Evolutionary conservation across 164 flowering plant genomes (phyloP).

Genomic region (Platanus orientalis): DNA sequence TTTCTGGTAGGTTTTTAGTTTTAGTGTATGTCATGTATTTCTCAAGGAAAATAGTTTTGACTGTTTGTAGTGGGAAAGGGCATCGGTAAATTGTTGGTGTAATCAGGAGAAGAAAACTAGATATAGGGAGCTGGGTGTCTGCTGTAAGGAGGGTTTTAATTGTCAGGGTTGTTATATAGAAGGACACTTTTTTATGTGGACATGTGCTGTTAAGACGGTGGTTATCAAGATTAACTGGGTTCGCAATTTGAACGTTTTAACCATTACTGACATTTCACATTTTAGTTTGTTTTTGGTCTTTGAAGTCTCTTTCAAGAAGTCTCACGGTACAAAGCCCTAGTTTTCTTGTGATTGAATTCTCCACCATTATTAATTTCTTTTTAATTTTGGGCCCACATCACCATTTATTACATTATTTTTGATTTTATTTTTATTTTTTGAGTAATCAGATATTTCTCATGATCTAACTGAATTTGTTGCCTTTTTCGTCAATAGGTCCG

Average conservation of each 20-base stretch:
- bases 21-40: not conserved
- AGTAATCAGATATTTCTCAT: slow-evolving; percentile 56
- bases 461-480: slow-evolving; percentile 42
- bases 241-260: slow-evolving; percentile 11
- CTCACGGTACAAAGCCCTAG: slow-evolving; percentile 26
- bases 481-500: slow-evolving; percentile 49
- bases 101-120: not conserved
- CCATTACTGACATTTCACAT: slow-evolving; percentile 12
- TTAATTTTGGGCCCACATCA: slow-evolving; percentile 9
- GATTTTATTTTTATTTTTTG: too few relatives aligned
- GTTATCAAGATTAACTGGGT: not conserved
- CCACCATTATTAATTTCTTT: slow-evolving; percentile 20
- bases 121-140: not conserved
- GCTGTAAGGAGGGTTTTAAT: not conserved
- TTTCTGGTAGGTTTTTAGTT: not conserved
- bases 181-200: slow-evolving; percentile 6
- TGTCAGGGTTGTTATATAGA: not conserved
- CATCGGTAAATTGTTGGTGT: not conserved
- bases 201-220: slow-evolving; percentile 2
- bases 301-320: not conserved
- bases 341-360: slow-evolving; percentile 23
- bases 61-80: not conserved
- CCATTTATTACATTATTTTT: slow-evolving; percentile 29
- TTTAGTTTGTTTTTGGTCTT: slow-evolving; percentile 15
- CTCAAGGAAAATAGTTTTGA: not conserved